Conservation (phyloP, 164 flowering plant species). For the Nymphaea thermarum region DNA sequence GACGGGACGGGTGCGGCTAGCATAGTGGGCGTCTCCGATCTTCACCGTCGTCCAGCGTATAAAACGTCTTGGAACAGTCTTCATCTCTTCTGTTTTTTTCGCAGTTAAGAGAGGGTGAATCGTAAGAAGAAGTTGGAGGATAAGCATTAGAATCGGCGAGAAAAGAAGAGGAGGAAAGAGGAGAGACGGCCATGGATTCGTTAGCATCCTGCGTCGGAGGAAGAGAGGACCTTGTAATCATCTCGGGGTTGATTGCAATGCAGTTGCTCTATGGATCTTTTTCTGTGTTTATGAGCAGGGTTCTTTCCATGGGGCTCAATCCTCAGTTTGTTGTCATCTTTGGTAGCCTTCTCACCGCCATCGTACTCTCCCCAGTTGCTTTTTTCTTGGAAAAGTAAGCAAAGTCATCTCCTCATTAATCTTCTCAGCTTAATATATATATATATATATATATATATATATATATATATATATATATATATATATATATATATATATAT, state of each 20-base stretch:
- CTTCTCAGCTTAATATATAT: too few relatives aligned
- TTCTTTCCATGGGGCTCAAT: conserved; percentile 14
- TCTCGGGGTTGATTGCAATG: conserved; percentile 7
- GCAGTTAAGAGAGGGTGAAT: neutral
- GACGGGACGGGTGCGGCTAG: too few relatives aligned
- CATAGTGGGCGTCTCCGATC: too few relatives aligned
- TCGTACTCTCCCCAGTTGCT: conserved; percentile 15
- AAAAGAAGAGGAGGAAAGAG: neutral
- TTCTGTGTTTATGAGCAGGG: conserved; percentile 8
- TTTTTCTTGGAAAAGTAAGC: conserved; percentile 17
- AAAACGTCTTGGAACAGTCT: neutral
- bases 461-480: too few relatives aligned
- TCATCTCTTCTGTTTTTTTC: neutral
- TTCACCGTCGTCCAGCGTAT: neutral
- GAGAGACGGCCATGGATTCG: conserved; percentile 1
- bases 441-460: too few relatives aligned
- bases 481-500: too few relatives aligned
- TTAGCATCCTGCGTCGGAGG: neutral
- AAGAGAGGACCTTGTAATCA: conserved; percentile 5
- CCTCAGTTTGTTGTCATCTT: conserved; percentile 14
- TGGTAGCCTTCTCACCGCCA: conserved; percentile 10
- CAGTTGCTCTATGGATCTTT: conserved; percentile 10
- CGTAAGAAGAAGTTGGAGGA: neutral
- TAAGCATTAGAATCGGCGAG: neutral
- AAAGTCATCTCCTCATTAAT: neutral